These are phyloP conservation scores for Chrysanthemum makinoi DNA, from an alignment of 129 eudicot species.

Conservation along the genomic window DNA sequence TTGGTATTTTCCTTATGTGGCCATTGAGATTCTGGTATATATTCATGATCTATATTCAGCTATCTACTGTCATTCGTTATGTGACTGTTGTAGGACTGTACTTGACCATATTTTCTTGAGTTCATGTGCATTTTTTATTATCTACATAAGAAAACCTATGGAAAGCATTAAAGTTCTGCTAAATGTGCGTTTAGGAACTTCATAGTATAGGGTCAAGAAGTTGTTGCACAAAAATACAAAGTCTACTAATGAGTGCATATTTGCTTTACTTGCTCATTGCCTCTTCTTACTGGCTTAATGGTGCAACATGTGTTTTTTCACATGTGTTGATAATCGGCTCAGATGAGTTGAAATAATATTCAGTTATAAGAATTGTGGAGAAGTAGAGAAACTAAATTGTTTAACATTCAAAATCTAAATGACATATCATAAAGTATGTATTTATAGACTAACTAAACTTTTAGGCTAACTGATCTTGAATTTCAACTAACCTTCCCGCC, in stretches of 20 bases:
- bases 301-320: constrained; percentile 11
- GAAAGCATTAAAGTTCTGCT: too few relatives aligned
- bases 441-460: too few relatives aligned
- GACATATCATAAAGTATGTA: too few relatives aligned
- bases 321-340: neutral
- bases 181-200: too few relatives aligned
- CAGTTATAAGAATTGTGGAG: neutral
- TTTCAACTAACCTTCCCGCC: constrained; percentile 1
- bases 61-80: constrained; percentile 1
- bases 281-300: neutral
- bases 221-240: constrained; percentile 1
- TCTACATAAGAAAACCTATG: neutral
- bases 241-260: neutral
- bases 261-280: neutral
- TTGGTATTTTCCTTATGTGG: neutral
- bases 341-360: neutral
- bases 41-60: neutral
- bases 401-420: too few relatives aligned
- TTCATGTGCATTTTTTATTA: constrained; percentile 14
- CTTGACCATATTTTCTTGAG: too few relatives aligned
- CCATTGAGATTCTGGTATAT: constrained; percentile 4
- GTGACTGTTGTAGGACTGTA: neutral
- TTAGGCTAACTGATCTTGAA: too few relatives aligned
- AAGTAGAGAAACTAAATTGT: too few relatives aligned
- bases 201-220: neutral